Percentiles rank a stretch among this genome's conserved stretches.
phyloP scores from a whole-genome alignment of 2,329 filamentous ascomycete genomes.

The Aphanocladium album region DNA sequence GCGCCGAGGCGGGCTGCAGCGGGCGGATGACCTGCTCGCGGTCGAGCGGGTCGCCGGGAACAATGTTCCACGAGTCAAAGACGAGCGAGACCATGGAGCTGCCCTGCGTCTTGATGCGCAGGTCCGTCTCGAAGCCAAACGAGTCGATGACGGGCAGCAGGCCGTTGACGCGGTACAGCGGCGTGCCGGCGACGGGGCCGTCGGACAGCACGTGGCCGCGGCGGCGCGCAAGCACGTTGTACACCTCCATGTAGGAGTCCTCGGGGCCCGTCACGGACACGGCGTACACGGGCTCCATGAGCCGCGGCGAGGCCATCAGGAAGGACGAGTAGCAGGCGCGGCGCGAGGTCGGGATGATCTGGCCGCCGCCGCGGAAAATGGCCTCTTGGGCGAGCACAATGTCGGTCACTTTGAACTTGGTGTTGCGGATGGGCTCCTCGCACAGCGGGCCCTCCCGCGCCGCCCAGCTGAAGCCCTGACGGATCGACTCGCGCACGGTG shows the following conservation, averaged over 20 bases:
- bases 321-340: constrained; percentile 94
- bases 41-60: constrained; percentile 92
- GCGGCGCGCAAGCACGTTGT: constrained; percentile 83
- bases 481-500: constrained; percentile 84
- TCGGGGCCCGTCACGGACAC: constrained; percentile 91
- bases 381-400: constrained; percentile 80
- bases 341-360: constrained; percentile 93
- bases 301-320: constrained; percentile 88
- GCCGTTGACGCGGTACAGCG: constrained; percentile 85
- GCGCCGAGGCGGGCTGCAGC: constrained; percentile 79
- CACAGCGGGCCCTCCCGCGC: constrained; percentile 92
- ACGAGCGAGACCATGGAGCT: constrained; percentile 85
- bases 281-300: constrained; percentile 95
- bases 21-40: constrained; percentile 76
- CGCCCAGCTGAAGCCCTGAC: constrained; percentile 96
- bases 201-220: constrained; percentile 93
- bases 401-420: constrained; percentile 95
- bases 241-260: constrained; percentile 80
- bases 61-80: constrained; percentile 94
- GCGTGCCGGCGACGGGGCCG: constrained; percentile 88
- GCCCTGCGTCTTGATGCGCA: constrained; percentile 92
- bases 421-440: constrained; percentile 98
- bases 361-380: constrained; percentile 91
- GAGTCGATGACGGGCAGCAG: constrained; percentile 94
- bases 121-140: constrained; percentile 96